Evolutionary conservation across 2,329 filamentous ascomycete genomes (phyloP).

Genomic region (Ophiostoma montium): DNA sequence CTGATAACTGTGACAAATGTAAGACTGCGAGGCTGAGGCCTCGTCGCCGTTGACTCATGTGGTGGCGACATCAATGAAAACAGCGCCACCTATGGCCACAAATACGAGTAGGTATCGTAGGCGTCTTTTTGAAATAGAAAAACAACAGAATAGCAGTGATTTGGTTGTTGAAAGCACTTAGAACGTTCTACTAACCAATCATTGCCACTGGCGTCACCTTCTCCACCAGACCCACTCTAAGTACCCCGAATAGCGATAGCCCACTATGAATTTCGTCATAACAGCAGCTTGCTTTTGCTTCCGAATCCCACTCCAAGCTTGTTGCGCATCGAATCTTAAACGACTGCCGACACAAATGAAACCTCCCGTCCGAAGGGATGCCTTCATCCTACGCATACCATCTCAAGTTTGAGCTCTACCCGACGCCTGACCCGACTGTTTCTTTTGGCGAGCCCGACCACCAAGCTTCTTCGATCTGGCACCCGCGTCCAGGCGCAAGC

Average conservation of each 20-base stretch:
- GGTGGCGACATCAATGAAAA: not conserved
- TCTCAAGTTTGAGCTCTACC: constrained; percentile 52
- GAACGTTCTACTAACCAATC: no score
- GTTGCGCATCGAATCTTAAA: not conserved
- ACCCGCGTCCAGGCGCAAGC: constrained; percentile 31
- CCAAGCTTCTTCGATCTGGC: constrained; percentile 25
- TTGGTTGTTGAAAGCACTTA: no score
- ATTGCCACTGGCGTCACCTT: not conserved
- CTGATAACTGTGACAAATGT: not conserved
- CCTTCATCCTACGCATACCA: constrained; percentile 50
- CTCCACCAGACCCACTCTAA: no score
- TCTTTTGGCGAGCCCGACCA: not conserved
- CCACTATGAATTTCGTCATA: not conserved
- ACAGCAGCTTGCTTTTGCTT: not conserved
- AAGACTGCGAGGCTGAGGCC: not conserved
- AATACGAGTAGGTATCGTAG: no score
- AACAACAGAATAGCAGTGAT: no score
- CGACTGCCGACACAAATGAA: not conserved
- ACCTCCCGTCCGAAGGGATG: constrained; percentile 26
- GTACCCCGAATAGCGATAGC: no score
- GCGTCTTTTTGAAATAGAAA: no score
- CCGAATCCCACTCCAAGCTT: not conserved
- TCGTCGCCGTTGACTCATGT: not conserved
- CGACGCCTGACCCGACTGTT: constrained; percentile 25
- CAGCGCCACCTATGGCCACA: no score